Conservation (phyloP, 2,329 filamentous ascomycete genomes). For the Aspergillus niger region DNA sequence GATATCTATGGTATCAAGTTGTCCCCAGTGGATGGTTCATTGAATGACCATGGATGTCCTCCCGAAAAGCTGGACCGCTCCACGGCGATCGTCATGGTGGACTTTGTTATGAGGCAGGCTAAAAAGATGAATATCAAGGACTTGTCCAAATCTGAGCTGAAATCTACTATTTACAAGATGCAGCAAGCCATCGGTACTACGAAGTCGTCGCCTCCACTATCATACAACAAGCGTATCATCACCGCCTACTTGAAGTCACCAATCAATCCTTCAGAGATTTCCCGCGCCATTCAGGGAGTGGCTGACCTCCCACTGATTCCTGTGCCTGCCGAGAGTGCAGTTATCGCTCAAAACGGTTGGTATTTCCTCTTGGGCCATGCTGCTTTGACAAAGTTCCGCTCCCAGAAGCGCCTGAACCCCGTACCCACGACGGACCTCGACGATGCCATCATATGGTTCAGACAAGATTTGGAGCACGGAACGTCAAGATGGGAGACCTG, state of each 20-base stretch:
- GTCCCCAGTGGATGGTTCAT: constrained; percentile 66
- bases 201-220: constrained; percentile 76
- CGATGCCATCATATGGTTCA: constrained; percentile 75
- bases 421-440: constrained; percentile 82
- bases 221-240: constrained; percentile 84
- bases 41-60: constrained; percentile 75
- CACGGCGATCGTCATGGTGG: constrained; percentile 78
- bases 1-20: constrained; percentile 82
- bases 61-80: constrained; percentile 75
- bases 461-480: constrained; percentile 80
- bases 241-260: constrained; percentile 79
- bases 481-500: constrained; percentile 84
- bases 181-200: constrained; percentile 78
- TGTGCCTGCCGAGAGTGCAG: constrained; percentile 68
- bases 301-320: constrained; percentile 71
- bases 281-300: constrained; percentile 76
- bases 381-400: constrained; percentile 80
- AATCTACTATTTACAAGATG: constrained; percentile 87
- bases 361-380: constrained; percentile 90
- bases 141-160: constrained; percentile 85
- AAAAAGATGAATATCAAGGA: constrained; percentile 87
- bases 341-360: constrained; percentile 80
- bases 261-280: constrained; percentile 78
- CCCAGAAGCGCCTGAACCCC: constrained; percentile 74
- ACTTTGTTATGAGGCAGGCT: constrained; percentile 79